Base-by-base conservation (phyloP, 139 green algal genomes). In the Yamagishiella unicocca region DNA sequence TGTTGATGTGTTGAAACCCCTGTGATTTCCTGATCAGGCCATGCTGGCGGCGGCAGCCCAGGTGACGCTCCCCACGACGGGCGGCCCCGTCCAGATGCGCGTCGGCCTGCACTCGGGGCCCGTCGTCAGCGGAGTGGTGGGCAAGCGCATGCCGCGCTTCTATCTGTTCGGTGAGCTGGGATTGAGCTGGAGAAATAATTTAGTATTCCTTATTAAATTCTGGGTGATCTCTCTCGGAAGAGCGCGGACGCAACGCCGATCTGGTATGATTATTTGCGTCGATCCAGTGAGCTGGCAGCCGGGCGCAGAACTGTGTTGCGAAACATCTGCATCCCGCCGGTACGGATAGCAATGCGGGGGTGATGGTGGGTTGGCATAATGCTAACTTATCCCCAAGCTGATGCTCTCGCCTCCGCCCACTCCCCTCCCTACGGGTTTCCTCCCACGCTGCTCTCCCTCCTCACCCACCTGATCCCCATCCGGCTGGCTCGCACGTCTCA, bases 131-230 rank as follows among this genome's bases (percentile, higher is more conserved):
- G n/a, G n/a, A n/a, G n/a, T n/a, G n/a, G n/a, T n/a, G n/a, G 21
- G 64, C 43, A 6, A 67, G 58, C 64, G 64, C 64, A 73, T 73
- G 64, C 64, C 64, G 31, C 64, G 64, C 64, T 73, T 73, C 31
- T 73, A 33, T 33, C 64, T 73, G 1, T 73, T 73, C 64, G 64
- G 64, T 73, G 64, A 73, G 64, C n/a, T n/a, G n/a, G n/a, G n/a
- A n/a, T n/a, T n/a, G n/a, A n/a, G n/a, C n/a, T n/a, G n/a, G n/a
- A n/a, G n/a, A n/a, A n/a, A n/a, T n/a, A n/a, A n/a, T n/a, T n/a
- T n/a, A n/a, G n/a, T n/a, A n/a, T n/a, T n/a, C n/a, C n/a, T n/a
- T n/a, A n/a, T n/a, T n/a, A n/a, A n/a, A n/a, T n/a, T n/a, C n/a
- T n/a, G 4, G 64, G 61, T n/a, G 2, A 7, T 10, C 58, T 6